Conservation (phyloP, 345 rosid genomes). For the Balakata baccata region DNA sequence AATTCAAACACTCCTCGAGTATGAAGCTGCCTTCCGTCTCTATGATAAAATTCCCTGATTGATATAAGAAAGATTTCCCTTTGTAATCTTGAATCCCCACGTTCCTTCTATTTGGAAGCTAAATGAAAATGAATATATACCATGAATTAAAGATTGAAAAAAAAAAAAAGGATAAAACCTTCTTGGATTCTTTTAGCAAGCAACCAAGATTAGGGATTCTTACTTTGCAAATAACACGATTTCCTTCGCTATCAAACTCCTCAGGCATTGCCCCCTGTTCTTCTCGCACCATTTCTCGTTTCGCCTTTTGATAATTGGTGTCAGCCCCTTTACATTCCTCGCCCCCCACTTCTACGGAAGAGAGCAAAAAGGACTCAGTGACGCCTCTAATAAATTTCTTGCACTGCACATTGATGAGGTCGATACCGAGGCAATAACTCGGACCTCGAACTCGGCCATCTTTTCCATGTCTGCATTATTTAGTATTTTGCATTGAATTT, state of each 20-base stretch:
- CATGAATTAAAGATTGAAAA: not conserved
- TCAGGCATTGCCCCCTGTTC: not conserved
- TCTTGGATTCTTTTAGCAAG: not conserved
- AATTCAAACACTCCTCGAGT: too few species aligned
- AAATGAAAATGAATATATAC: slow-evolving; percentile 18
- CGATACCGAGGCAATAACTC: slow-evolving; percentile 56
- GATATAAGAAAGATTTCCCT: slow-evolving; percentile 52
- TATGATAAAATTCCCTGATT: slow-evolving; percentile 46
- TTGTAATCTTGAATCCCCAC: slow-evolving; percentile 44
- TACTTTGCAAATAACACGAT: slow-evolving; percentile 63
- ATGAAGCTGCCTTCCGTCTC: slow-evolving; percentile 45
- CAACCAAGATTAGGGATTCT: not conserved
- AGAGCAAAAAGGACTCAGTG: slow-evolving; percentile 56
- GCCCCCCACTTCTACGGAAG: slow-evolving; percentile 14
- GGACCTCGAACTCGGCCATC: slow-evolving; percentile 75
- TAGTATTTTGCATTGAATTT: slow-evolving; percentile 38
- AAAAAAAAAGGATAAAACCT: not conserved
- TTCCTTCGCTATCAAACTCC: slow-evolving; percentile 28
- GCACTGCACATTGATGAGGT: slow-evolving; percentile 39
- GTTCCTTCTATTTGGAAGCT: slow-evolving; percentile 59
- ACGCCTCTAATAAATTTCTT: slow-evolving; percentile 54
- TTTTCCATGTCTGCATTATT: slow-evolving; percentile 50
- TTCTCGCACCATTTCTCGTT: not conserved
- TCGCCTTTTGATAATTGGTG: slow-evolving; percentile 8
- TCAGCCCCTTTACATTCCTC: slow-evolving; percentile 16